These are phyloP conservation scores for Cicer judaicum DNA, from an alignment of 306 rosid species.

Conservation along the genomic window DNA sequence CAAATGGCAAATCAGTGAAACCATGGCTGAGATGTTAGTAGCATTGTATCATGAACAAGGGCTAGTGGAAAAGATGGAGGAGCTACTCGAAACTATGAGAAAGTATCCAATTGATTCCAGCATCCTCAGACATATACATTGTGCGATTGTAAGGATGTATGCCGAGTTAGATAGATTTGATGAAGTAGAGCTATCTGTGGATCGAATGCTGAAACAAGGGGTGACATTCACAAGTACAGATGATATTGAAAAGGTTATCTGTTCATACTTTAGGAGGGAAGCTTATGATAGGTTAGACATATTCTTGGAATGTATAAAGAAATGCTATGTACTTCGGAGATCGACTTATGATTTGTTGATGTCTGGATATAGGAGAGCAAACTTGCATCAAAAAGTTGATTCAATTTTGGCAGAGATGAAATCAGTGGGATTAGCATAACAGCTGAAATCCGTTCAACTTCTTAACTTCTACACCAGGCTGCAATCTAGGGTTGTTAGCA, in stretches of 20 bases:
- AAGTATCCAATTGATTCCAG: constrained; percentile 32
- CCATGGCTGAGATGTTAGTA: constrained; percentile 55
- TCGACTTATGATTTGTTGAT: constrained; percentile 61
- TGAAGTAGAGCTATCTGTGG: constrained; percentile 60
- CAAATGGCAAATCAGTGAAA: constrained; percentile 52
- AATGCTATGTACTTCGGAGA: constrained; percentile 42
- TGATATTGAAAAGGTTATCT: constrained; percentile 65
- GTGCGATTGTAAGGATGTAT: constrained; percentile 56
- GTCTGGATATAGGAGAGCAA: constrained; percentile 60
- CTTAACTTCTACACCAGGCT: neutral
- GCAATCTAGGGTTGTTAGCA: constrained; percentile 2
- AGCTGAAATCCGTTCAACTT: neutral
- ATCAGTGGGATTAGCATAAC: constrained; percentile 46
- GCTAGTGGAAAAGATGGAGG: constrained; percentile 56
- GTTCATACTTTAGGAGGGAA: constrained; percentile 59
- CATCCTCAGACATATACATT: constrained; percentile 50
- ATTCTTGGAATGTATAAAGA: constrained; percentile 57
- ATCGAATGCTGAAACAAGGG: constrained; percentile 68
- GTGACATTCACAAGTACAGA: constrained; percentile 47
- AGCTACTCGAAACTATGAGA: constrained; percentile 48
- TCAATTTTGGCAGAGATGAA: constrained; percentile 48
- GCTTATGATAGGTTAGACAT: constrained; percentile 65
- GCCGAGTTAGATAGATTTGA: constrained; percentile 61
- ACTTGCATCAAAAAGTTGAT: constrained; percentile 52
- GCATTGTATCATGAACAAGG: constrained; percentile 46